Evolutionary conservation across 768 basidiomycete species (phyloP).

Genomic region (Lactarius evosmus): DNA sequence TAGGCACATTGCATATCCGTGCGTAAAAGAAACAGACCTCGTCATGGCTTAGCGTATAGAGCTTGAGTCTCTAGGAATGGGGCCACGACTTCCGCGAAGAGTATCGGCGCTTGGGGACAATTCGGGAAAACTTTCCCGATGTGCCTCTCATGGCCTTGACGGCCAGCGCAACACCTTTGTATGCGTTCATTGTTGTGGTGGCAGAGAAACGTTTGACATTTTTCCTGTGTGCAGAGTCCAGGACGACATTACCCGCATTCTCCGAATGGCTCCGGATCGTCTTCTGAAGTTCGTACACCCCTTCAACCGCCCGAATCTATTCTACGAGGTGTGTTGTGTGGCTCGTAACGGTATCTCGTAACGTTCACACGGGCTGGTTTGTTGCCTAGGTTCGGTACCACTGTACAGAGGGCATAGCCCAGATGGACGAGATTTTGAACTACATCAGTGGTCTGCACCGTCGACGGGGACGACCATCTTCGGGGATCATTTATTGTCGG

Average conservation of each 20-base stretch:
- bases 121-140: slow-evolving; percentile 60
- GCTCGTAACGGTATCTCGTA: not conserved
- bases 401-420: slow-evolving; percentile 45
- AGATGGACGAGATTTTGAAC: slow-evolving; percentile 63
- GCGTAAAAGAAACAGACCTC: slow-evolving; percentile 26
- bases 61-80: slow-evolving; percentile 62
- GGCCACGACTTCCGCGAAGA: slow-evolving; percentile 77
- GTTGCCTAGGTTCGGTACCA: slow-evolving; percentile 57
- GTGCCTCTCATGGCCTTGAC: slow-evolving; percentile 88
- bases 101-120: slow-evolving; percentile 67
- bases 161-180: slow-evolving; percentile 75
- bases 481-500: slow-evolving; percentile 81
- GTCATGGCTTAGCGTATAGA: not conserved
- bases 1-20: slow-evolving; percentile 86
- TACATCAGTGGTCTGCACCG: slow-evolving; percentile 64
- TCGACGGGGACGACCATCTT: slow-evolving; percentile 55
- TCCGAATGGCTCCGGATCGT: slow-evolving; percentile 54
- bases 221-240: slow-evolving; percentile 55
- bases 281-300: slow-evolving; percentile 69
- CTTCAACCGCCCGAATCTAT: slow-evolving; percentile 77
- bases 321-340: slow-evolving; percentile 59
- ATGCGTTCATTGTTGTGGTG: slow-evolving; percentile 28
- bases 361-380: not conserved
- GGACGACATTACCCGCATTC: slow-evolving; percentile 63
- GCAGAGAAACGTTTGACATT: slow-evolving; percentile 1